Base-by-base conservation (phyloP, 306 rosid species). In the Cucumis cinereus region DNA sequence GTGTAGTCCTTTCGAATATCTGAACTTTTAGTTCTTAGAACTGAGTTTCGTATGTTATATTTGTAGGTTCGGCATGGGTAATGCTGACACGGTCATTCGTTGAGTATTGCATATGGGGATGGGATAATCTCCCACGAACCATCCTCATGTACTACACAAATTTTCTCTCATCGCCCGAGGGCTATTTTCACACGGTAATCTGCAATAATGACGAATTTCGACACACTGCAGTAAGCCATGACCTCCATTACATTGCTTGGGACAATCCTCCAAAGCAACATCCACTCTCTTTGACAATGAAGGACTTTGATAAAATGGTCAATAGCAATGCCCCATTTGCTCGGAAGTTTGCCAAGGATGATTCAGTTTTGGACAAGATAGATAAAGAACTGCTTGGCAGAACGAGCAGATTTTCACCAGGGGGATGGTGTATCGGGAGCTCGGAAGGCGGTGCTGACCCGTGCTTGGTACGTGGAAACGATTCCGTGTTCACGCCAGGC, bases 221-320 rank as follows among this genome's bases (percentile, higher is more conserved):
- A 1, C 89, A 87, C 77, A 83, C 96, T 0, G 91, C 89, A 7
- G 78, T 87, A 75, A 81, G 92, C 80, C 99, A 94, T n/a, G 98
- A 94, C 84, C 99, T 94, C 74, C 99, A 94, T 86, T 92, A 89
- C 90, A 94, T 94, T 71, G 99, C 96, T 57, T 94, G 99, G 99
- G 99, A 92, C 93, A 92, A 19, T 61, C 98, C 99, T 38, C 99
- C 99, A 14, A 94, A 90, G 96, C 99, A 94, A 84, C 99, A 94
- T 63, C 99, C 99, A 30, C 58, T 76, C 57, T 75, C 84, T 14
- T 79, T 94, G 85, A 83, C 96, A 30, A 82, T 82, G 88, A 92
- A 89, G 86, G 92, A 92, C 81, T 94, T 88, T 17, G 87, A 88
- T 57, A 89, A 85, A 77, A 94, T 92, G 97, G 96, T 92, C 24